Evolutionary conservation across 2,329 filamentous ascomycete species (phyloP), one percentile per base, ranked within the genome.

Genomic region (Tympanopsis confertula): DNA sequence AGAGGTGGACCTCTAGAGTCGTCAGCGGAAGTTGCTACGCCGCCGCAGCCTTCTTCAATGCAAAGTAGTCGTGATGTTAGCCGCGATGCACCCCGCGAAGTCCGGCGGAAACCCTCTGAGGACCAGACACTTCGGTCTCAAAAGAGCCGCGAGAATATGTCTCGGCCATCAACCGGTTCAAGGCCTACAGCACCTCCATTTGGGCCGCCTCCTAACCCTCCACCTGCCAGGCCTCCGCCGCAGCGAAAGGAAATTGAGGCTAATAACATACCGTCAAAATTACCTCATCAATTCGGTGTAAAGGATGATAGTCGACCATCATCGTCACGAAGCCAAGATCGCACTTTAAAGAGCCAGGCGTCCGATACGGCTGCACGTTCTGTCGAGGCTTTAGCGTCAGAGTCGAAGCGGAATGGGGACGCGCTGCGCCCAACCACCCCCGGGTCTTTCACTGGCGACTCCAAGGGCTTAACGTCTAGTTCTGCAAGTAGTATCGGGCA

Each of bases 81-180:
- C 41, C 58, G 58, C 7, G 59, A 63, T 47, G 54, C 47, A 38
- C 45, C 45, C 5, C 51, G 45, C 17, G 55, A 57, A 18, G 19
- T 40, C n/a, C 42, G 53, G 35, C 50, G 50, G 36, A 53, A 52
- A 38, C 45, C 52, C 20, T 51, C 57, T 5, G 54, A 60, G 36
- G 61, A 63, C 19, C 56, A 54, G 10, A 43, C 48, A 14, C 45
- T 59, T 36, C 53, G 58, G 38, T 39, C 43, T 18, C 53, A 59
- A 40, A 52, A 47, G 39, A 63, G 58, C 40, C 56, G 59, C 5
- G 62, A 65, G 28, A 59, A 58, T 19, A 50, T 61, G 42, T 50
- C 47, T 14, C 54, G 55, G 30, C 51, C 58, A 14, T 53, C 55
- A 13, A 58, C 58, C 7, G 50, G 51, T 18, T 46, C 53, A 20